Conservation (phyloP, 306 rosid species). For the Rosa lucieae region DNA sequence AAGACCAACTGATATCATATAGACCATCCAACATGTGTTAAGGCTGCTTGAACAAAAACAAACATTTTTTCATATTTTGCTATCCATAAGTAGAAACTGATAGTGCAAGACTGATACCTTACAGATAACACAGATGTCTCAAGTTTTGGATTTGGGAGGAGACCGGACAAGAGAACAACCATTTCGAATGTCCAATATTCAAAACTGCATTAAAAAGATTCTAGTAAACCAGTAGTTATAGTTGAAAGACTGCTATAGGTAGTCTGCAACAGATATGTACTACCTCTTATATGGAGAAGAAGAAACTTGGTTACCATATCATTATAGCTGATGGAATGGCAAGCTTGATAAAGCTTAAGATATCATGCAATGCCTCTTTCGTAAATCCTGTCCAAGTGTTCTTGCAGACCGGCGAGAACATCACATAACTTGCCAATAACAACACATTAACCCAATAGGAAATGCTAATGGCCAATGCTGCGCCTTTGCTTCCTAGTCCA, state of each 20-base stretch:
- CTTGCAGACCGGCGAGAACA: conserved; percentile 35
- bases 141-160: conserved; percentile 53
- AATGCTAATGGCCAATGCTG: conserved; percentile 50
- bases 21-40: conserved; percentile 62
- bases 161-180: conserved; percentile 71
- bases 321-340: conserved; percentile 61
- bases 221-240: not conserved
- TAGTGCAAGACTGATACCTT: conserved; percentile 31
- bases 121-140: conserved; percentile 63
- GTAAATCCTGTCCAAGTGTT: conserved; percentile 60
- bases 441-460: conserved; percentile 54
- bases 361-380: conserved; percentile 46
- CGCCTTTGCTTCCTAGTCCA: conserved; percentile 50
- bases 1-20: conserved; percentile 61
- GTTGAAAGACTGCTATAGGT: not conserved
- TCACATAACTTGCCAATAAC: conserved; percentile 37
- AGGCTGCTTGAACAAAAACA: conserved; percentile 34
- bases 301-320: conserved; percentile 44
- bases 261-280: not conserved
- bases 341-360: conserved; percentile 48
- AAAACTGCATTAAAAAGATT: conserved; percentile 33
- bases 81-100: not conserved
- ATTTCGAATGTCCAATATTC: conserved; percentile 62
- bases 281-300: not conserved
- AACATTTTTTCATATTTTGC: not conserved